A percentile compares a stretch with the other conserved stretches of the same genome.
phyloP scores from a whole-genome alignment of 2,329 filamentous ascomycete genomes.

The Phaeosphaeriaceae sp. region DNA sequence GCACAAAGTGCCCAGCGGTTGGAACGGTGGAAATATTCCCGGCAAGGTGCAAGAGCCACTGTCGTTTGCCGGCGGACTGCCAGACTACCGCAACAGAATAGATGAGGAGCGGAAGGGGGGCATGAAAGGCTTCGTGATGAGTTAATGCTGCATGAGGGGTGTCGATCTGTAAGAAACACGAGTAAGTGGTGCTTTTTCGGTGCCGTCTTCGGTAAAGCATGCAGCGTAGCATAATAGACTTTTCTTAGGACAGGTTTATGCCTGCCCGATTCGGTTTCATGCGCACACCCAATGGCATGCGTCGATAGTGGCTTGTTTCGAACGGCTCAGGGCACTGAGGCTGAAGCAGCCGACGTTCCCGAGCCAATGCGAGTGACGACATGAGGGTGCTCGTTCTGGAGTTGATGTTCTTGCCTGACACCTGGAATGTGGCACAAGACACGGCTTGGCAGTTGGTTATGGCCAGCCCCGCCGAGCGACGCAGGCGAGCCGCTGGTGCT shows the following conservation, averaged over 20 bases:
- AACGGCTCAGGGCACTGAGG: slow-evolving; percentile 12
- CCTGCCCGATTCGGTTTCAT: not conserved
- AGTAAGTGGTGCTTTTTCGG: not conserved
- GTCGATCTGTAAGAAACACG: not conserved
- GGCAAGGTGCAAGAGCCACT: slow-evolving; percentile 15
- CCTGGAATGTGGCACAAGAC: slow-evolving; percentile 33
- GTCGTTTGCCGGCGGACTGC: slow-evolving; percentile 14
- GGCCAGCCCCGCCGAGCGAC: not conserved
- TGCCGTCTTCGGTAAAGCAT: not conserved
- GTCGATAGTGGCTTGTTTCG: slow-evolving; percentile 12
- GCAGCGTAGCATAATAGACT: not conserved
- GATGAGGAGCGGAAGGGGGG: slow-evolving; percentile 10
- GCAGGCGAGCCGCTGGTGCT: slow-evolving; percentile 30
- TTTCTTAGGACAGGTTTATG: not conserved
- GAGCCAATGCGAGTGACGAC: slow-evolving; percentile 10
- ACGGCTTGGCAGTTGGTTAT: not conserved
- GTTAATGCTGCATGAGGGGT: slow-evolving; percentile 4
- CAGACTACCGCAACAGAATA: slow-evolving; percentile 11
- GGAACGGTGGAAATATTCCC: slow-evolving; percentile 19
- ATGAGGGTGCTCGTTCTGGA: slow-evolving; percentile 8
- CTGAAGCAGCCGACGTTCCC: slow-evolving; percentile 23
- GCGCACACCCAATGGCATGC: slow-evolving; percentile 1
- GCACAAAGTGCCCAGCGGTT: slow-evolving; percentile 8
- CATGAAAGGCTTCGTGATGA: slow-evolving; percentile 12
- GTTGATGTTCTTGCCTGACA: slow-evolving; percentile 30